Conservation (phyloP, 2,329 filamentous ascomycete species). For the Ascosphaera acerosa region DNA sequence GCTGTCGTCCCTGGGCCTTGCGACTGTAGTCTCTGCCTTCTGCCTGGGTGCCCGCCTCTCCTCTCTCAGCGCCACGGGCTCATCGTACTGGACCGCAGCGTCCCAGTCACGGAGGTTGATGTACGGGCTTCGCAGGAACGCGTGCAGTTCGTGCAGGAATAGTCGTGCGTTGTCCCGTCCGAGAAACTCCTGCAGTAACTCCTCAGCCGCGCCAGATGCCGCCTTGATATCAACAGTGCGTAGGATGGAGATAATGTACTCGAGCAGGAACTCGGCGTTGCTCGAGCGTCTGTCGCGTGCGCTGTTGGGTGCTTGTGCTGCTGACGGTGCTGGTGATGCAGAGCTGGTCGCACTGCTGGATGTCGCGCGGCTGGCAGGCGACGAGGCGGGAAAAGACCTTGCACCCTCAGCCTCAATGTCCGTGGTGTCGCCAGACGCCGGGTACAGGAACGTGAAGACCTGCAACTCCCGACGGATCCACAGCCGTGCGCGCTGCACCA, state of each 20-base stretch:
- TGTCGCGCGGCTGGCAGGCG: too few relatives aligned
- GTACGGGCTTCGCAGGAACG: constrained; percentile 64
- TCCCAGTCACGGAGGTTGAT: constrained; percentile 54
- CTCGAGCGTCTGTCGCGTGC: constrained; percentile 26
- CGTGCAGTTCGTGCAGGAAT: constrained; percentile 63
- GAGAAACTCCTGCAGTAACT: constrained; percentile 53
- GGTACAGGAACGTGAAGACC: constrained; percentile 50
- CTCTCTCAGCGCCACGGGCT: constrained; percentile 2
- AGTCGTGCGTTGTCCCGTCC: constrained; percentile 46
- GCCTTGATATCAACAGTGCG: constrained; percentile 63
- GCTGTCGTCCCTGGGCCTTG: constrained; percentile 5
- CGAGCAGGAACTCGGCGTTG: constrained; percentile 62
- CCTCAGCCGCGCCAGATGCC: constrained; percentile 52
- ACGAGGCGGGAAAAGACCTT: too few relatives aligned
- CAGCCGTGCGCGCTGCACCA: constrained; percentile 50
- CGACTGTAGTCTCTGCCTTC: background rate
- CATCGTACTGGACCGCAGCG: constrained; percentile 43
- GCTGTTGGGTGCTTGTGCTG: constrained; percentile 5
- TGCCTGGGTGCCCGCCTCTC: background rate
- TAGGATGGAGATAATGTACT: constrained; percentile 63
- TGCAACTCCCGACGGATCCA: constrained; percentile 68
- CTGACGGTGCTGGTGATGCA: constrained; percentile 7
- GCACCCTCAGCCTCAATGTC: constrained; percentile 4
- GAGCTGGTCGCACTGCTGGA: too few relatives aligned
- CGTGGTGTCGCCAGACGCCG: constrained; percentile 8